phyloP scores from a whole-genome alignment of 352 stramenopile genomes.

The Globisporangium cystogenes region DNA sequence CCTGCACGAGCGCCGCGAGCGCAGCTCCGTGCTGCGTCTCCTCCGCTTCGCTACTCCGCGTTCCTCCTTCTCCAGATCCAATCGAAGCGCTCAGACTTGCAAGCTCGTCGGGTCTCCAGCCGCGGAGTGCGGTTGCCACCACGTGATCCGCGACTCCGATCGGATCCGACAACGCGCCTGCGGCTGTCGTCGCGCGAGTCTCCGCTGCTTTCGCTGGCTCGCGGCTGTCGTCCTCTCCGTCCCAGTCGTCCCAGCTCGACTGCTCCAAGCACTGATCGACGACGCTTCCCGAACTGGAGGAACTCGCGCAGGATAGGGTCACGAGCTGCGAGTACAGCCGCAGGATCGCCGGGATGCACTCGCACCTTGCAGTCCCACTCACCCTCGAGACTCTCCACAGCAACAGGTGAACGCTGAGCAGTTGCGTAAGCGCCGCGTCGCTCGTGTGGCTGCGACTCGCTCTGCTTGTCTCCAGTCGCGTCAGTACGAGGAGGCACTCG shows the following conservation, averaged over 20 bases:
- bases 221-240: conserved; percentile 14
- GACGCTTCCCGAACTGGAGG: no score
- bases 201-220: not conserved
- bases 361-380: not conserved
- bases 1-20: not conserved
- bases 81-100: not conserved
- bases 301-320: not conserved
- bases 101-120: not conserved
- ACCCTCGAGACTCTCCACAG: not conserved
- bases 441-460: not conserved
- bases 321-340: not conserved
- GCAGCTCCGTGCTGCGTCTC: not conserved
- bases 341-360: conserved; percentile 2
- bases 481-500: conserved; percentile 1
- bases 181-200: not conserved
- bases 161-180: not conserved
- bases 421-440: not conserved
- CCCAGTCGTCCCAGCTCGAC: conserved; percentile 36
- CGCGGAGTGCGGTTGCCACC: not conserved
- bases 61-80: not conserved
- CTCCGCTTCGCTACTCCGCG: not conserved
- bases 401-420: not conserved
- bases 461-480: conserved; percentile 2
- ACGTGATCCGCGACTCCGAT: not conserved
- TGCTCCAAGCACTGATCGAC: not conserved